A percentile compares a stretch with the other conserved stretches of the same genome.
Conservation (phyloP, 1,139 yeast genomes). For the Taphrina confusa region DNA sequence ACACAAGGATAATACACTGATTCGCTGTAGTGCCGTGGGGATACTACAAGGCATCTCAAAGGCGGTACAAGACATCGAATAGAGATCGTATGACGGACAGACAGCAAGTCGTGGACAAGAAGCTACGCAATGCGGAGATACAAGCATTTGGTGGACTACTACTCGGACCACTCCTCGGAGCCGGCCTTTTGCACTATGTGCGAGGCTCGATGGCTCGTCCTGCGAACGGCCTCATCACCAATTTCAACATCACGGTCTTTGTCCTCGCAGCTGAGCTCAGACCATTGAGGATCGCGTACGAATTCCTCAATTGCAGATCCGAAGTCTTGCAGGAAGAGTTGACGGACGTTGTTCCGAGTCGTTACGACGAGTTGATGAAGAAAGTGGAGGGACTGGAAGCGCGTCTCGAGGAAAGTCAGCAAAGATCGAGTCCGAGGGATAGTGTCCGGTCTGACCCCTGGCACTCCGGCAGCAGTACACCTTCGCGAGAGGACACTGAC, state of each 20-base stretch:
- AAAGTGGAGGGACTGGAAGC: not conserved
- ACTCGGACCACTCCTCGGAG: conserved; percentile 38
- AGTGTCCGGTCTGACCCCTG: not conserved
- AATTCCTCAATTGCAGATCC: conserved; percentile 12
- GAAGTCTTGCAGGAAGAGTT: conserved; percentile 25
- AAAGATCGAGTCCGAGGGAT: not conserved
- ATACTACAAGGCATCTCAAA: conserved; percentile 20
- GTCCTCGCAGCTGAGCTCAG: conserved; percentile 37
- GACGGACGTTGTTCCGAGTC: conserved; percentile 18
- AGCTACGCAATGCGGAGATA: conserved; percentile 11
- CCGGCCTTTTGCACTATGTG: conserved; percentile 34
- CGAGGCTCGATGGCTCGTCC: conserved; percentile 35
- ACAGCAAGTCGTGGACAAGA: not conserved
- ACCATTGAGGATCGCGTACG: conserved; percentile 25
- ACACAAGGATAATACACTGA: not conserved
- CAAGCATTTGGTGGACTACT: conserved; percentile 31
- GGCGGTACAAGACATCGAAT: conserved; percentile 12
- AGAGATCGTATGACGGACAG: conserved; percentile 1
- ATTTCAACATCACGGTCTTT: conserved; percentile 39
- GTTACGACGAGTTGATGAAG: conserved; percentile 3
- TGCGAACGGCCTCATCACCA: conserved; percentile 37
- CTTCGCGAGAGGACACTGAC: conserved; percentile 2
- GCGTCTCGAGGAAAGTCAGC: not conserved
- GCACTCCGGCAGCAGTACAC: not conserved
- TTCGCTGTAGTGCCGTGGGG: conserved; percentile 20